These are phyloP conservation scores for Didymella pomorum DNA, from an alignment of 2,329 filamentous ascomycete genomes.

Conservation along the genomic window DNA sequence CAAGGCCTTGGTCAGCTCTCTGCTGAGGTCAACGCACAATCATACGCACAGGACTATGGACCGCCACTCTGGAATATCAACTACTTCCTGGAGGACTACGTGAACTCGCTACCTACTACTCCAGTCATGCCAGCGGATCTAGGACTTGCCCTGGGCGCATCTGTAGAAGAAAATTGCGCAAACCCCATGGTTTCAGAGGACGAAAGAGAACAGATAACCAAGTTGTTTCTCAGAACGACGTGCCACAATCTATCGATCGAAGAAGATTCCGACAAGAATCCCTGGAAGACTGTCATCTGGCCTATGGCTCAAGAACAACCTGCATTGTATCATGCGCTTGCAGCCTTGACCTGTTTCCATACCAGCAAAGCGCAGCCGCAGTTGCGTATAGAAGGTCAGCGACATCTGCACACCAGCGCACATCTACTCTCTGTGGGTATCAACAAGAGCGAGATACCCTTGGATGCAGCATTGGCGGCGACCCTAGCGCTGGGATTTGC, in stretches of 20 bases:
- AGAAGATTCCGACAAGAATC: constrained; percentile 70
- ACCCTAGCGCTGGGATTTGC: constrained; percentile 71
- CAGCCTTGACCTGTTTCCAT: constrained; percentile 72
- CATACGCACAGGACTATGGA: constrained; percentile 19
- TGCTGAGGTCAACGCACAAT: constrained; percentile 17
- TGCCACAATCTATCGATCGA: constrained; percentile 74
- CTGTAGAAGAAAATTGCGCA: constrained; percentile 3
- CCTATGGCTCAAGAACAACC: constrained; percentile 68
- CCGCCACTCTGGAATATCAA: constrained; percentile 16
- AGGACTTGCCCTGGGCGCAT: neutral
- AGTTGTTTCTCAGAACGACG: constrained; percentile 66
- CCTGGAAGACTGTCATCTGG: constrained; percentile 74
- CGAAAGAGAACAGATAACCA: constrained; percentile 21
- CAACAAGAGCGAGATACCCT: constrained; percentile 66
- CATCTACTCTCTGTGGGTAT: constrained; percentile 59
- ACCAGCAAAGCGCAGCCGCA: constrained; percentile 63
- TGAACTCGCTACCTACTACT: constrained; percentile 15
- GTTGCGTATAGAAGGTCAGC: constrained; percentile 66
- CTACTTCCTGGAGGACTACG: constrained; percentile 27
- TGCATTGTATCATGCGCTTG: constrained; percentile 70
- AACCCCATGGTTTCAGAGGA: constrained; percentile 11
- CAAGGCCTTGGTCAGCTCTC: constrained; percentile 15
- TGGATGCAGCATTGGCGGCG: constrained; percentile 70
- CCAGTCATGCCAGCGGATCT: constrained; percentile 14
- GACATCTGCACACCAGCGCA: constrained; percentile 70